phyloP scores from a whole-genome alignment of 768 basidiomycete genomes.

The Hericium coralloides region DNA sequence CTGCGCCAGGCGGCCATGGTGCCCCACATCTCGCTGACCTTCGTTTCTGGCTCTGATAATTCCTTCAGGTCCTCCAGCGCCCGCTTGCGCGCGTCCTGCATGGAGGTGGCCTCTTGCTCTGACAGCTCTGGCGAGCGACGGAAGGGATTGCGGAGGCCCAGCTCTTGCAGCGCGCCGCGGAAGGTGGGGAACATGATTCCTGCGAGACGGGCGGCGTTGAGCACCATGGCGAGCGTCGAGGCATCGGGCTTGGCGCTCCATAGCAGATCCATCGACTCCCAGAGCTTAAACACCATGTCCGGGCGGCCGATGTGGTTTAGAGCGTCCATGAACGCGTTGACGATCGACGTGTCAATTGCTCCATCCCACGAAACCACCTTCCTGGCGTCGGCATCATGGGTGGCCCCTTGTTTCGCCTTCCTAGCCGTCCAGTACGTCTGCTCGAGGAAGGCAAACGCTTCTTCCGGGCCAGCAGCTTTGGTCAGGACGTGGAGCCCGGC shows the following conservation, averaged over 20 bases:
- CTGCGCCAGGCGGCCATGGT: conserved; percentile 33
- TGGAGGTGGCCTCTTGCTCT: conserved; percentile 8
- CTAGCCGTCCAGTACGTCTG: conserved; percentile 16
- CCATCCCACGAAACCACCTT: background rate
- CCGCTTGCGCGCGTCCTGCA: conserved; percentile 13
- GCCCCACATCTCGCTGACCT: conserved; percentile 21
- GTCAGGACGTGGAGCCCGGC: conserved; percentile 44
- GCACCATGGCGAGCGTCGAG: conserved; percentile 47
- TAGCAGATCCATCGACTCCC: conserved; percentile 53
- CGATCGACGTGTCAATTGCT: background rate
- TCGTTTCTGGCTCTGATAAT: conserved; percentile 20
- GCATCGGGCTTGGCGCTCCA: conserved; percentile 51
- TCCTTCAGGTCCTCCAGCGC: conserved; percentile 21
- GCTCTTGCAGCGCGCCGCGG: conserved; percentile 38
- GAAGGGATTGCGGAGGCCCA: conserved; percentile 31
- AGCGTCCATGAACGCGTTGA: conserved; percentile 33
- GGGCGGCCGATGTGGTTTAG: conserved; percentile 47
- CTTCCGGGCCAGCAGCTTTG: conserved; percentile 30
- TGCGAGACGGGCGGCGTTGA: conserved; percentile 51
- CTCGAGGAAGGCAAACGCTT: conserved; percentile 45
- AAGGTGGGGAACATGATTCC: conserved; percentile 42
- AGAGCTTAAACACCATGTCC: conserved; percentile 55
- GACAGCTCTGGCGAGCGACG: conserved; percentile 6
- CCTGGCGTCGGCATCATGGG: too few relatives aligned
- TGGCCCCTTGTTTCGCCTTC: background rate